phyloP scores from a whole-genome alignment of 805 yeast species.

The Millerozyma miso region DNA sequence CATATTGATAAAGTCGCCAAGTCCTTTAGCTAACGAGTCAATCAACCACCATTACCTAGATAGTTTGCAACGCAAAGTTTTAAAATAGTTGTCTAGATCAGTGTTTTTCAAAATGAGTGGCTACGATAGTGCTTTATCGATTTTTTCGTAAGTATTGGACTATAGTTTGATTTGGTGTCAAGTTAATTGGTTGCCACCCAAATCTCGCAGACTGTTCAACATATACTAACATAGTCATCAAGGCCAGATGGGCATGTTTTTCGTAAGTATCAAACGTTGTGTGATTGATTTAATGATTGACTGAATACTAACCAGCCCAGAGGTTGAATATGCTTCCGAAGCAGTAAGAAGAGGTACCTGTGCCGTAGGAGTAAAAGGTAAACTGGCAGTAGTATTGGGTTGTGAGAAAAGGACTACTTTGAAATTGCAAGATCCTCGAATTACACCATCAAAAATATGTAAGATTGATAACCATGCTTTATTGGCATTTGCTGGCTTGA shows the following conservation, averaged over 20 bases:
- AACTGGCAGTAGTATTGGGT: conserved; percentile 83
- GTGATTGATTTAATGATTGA: background rate
- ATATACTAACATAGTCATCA: conserved; percentile 28
- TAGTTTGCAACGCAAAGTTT: background rate
- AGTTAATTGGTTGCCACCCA: conserved; percentile 10
- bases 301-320: conserved; percentile 36
- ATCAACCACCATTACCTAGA: background rate
- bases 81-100: background rate
- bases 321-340: conserved; percentile 95
- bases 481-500: conserved; percentile 93
- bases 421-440: conserved; percentile 93
- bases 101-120: conserved; percentile 69
- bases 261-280: conserved; percentile 47
- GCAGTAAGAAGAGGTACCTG: conserved; percentile 98
- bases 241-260: conserved; percentile 99
- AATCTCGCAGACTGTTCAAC: background rate
- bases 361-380: conserved; percentile 95
- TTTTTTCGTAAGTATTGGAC: conserved; percentile 70
- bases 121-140: conserved; percentile 97
- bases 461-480: conserved; percentile 86
- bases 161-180: background rate
- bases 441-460: conserved; percentile 91
- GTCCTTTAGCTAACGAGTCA: background rate
- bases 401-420: conserved; percentile 95
- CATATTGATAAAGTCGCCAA: background rate